phyloP scores from a whole-genome alignment of 1,284 basidiomycete species.

The Malassezia furfur region DNA sequence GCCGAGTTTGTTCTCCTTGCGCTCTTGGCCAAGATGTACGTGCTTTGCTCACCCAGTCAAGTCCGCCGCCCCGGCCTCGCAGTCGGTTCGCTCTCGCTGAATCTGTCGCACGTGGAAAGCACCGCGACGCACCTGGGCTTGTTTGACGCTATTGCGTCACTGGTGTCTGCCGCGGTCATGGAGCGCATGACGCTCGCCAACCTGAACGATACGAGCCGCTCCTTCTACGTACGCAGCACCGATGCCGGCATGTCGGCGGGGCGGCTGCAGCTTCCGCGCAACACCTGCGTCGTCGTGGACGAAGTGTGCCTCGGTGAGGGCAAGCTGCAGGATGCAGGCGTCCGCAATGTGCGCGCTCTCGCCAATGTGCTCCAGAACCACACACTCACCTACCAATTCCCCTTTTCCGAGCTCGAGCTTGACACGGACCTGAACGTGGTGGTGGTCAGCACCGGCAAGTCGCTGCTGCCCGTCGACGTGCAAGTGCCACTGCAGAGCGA shows the following conservation, averaged over 20 bases:
- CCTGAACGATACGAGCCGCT: conserved; percentile 54
- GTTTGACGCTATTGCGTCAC: conserved; percentile 52
- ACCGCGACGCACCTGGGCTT: conserved; percentile 56
- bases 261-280: conserved; percentile 61
- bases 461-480: conserved; percentile 46
- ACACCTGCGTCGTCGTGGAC: conserved; percentile 60
- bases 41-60: conserved; percentile 53
- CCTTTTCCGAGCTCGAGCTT: conserved; percentile 65
- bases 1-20: conserved; percentile 69
- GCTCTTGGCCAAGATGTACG: conserved; percentile 61
- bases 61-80: conserved; percentile 60
- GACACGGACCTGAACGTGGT: conserved; percentile 64
- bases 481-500: conserved; percentile 21
- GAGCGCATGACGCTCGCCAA: conserved; percentile 48
- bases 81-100: conserved; percentile 59
- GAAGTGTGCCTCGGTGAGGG: conserved; percentile 63
- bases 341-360: conserved; percentile 62
- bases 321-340: conserved; percentile 54
- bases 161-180: conserved; percentile 55
- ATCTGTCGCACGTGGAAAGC: conserved; percentile 51
- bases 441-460: conserved; percentile 59
- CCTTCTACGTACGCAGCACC: conserved; percentile 54
- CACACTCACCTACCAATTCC: conserved; percentile 68
- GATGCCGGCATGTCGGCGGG: conserved; percentile 68
- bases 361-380: conserved; percentile 62